Evolutionary conservation across 1,284 basidiomycete species (phyloP).

Genomic region (Papiliotrema nemorosa): DNA sequence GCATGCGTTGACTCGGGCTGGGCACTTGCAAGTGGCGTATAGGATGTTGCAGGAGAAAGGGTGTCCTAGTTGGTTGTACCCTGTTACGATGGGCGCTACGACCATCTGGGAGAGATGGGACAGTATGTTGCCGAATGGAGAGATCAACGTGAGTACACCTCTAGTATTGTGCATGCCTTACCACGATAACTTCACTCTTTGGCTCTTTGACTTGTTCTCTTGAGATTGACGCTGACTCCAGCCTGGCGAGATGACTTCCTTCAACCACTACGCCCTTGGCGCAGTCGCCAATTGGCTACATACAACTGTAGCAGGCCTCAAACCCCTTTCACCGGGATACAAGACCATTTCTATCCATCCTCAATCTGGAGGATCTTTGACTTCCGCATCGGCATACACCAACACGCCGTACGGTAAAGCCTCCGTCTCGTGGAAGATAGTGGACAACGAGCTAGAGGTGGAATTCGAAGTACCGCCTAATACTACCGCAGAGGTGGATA

Average conservation of each 20-base stretch:
- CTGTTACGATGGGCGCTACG: conserved; percentile 44
- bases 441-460: conserved; percentile 16
- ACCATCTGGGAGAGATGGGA: conserved; percentile 46
- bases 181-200: too few relatives aligned
- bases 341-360: conserved; percentile 29
- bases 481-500: conserved; percentile 17
- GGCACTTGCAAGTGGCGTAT: conserved; percentile 31
- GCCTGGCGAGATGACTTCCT: conserved; percentile 44
- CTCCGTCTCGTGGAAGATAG: conserved; percentile 22
- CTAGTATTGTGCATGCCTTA: too few relatives aligned
- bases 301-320: conserved; percentile 34
- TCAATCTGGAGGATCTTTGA: conserved; percentile 42
- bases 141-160: conserved; percentile 21
- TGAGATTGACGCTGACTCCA: background rate
- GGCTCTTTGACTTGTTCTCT: background rate
- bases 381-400: conserved; percentile 18
- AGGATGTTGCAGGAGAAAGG: conserved; percentile 44
- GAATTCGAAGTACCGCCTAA: conserved; percentile 31
- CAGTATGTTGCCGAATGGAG: conserved; percentile 32
- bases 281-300: conserved; percentile 40
- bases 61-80: conserved; percentile 40
- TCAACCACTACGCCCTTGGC: conserved; percentile 48
- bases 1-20: conserved; percentile 24
- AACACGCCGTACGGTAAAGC: conserved; percentile 24
- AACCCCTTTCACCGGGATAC: conserved; percentile 30